Base-by-base conservation (phyloP, 768 basidiomycete species). In the Tephrocybe sp. region DNA sequence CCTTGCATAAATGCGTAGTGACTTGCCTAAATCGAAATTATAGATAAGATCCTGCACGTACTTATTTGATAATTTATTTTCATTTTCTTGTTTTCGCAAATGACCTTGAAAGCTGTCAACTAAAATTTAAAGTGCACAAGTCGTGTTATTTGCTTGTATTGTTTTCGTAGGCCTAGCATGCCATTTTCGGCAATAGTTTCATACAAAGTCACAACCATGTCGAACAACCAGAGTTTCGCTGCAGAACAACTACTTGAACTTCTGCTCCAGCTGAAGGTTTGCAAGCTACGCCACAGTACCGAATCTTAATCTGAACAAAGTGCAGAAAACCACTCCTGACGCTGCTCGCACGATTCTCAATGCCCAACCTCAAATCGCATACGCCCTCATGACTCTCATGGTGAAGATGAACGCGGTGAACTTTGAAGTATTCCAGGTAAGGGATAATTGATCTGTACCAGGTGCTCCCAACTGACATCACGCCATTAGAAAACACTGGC, bases 361-460 rank as follows among this genome's bases (percentile, higher is more conserved):
- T 57, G 74, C 76, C 14, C 86, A 88, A 54, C 88, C 88, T 0
- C 83, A 84, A 46, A 88, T 91, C 50, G 83, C 88, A 0, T 90
- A 88, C 65, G 86, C 85, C 1, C 71, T 91, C 0, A 86, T 91
- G 51, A 77, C 78, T 0, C 78, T 90, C 32, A 88, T 90, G 87
- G 87, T 89, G 18, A 81, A 80, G 50, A 81, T 90, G 70, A 83
- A 85, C 50, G 86, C 85, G 0, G 75, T 90, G 32, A 82, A 89
- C 44, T 74, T 87, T 42, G 84, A 89, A 39, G 86, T 89, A 6
- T 81, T 90, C 57, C 86, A 89, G 73, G 88, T 88, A 53, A 34
- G 71, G 60, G 4, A 11, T 33, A 38, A 28, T 26, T 4, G 25
- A 3, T 37, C 24, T 17, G 0, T 7, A 17, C 26, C 24, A 25